phyloP scores from a whole-genome alignment of 805 yeast species.

The Ogataea ramenticola region DNA sequence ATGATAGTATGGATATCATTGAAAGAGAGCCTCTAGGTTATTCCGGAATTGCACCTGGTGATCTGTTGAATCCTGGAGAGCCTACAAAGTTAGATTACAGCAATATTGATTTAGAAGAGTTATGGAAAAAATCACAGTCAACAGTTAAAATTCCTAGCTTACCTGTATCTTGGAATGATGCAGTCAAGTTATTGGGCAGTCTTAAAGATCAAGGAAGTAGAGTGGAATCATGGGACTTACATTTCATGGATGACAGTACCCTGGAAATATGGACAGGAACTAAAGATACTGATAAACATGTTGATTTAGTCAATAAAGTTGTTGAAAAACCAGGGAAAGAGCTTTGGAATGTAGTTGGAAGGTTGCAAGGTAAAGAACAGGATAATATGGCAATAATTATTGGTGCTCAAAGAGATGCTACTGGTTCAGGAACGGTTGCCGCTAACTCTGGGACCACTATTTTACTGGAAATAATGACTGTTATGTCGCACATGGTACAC shows the following conservation, averaged over 20 bases:
- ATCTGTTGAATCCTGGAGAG: constrained; percentile 66
- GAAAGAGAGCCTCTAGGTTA: constrained; percentile 49
- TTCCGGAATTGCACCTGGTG: constrained; percentile 64
- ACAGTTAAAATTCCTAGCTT: constrained; percentile 70
- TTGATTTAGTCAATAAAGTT: constrained; percentile 30
- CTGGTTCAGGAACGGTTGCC: constrained; percentile 65
- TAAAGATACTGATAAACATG: constrained; percentile 11
- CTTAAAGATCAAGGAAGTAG: constrained; percentile 32
- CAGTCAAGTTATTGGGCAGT: constrained; percentile 32
- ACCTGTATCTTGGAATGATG: constrained; percentile 74
- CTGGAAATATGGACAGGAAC: constrained; percentile 40
- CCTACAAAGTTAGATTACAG: constrained; percentile 26
- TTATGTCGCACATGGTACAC: constrained; percentile 57
- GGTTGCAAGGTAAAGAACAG: constrained; percentile 77
- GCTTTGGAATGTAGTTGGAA: constrained; percentile 73
- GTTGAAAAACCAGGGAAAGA: constrained; percentile 49
- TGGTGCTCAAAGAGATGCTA: constrained; percentile 78
- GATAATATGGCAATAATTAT: constrained; percentile 62
- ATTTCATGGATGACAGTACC: constrained; percentile 11
- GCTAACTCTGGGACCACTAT: constrained; percentile 72
- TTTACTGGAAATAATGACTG: constrained; percentile 61
- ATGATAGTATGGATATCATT: constrained; percentile 36
- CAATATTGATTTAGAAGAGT: constrained; percentile 30
- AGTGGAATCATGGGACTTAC: constrained; percentile 28
- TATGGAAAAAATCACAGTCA: constrained; percentile 38